A percentile compares a stretch with the other conserved stretches of the same genome.
phyloP scores from a whole-genome alignment of 441 rosid species.

The Croton laevigatus region DNA sequence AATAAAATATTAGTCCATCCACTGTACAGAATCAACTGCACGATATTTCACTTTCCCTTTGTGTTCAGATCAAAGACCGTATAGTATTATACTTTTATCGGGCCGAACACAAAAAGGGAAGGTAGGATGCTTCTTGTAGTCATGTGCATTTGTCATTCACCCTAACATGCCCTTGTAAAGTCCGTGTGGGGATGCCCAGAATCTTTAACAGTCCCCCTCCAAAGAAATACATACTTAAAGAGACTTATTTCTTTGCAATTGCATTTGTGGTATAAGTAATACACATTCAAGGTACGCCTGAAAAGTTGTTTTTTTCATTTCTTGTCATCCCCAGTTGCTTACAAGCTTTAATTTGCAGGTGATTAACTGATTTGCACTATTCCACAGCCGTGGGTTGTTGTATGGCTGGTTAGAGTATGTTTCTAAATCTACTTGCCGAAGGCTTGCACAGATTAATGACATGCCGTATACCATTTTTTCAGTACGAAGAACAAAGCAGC shows the following conservation, averaged over 20 bases:
- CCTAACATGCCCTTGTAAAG: conserved; percentile 2
- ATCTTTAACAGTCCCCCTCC: conserved; percentile 1
- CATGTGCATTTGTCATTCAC: neutral
- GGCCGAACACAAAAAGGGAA: conserved; percentile 8
- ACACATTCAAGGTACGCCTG: conserved; percentile 17
- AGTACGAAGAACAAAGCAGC: neutral
- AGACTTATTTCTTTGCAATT: neutral
- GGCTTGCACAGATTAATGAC: neutral
- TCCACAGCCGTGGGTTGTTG: neutral
- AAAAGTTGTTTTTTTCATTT: neutral
- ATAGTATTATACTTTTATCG: neutral
- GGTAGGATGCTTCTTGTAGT: neutral
- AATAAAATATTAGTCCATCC: conserved; percentile 55
- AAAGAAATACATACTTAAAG: neutral
- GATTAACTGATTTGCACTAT: too few species aligned
- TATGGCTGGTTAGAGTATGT: neutral
- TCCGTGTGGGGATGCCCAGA: conserved; percentile 11
- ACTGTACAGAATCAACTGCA: conserved; percentile 11
- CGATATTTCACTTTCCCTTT: neutral
- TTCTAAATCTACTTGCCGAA: neutral
- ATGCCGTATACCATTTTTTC: neutral
- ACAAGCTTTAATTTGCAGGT: conserved; percentile 11
- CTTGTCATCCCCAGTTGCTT: neutral
- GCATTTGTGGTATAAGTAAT: conserved; percentile 3
- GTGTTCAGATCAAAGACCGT: neutral